Base-by-base conservation (phyloP, 106 monocot species). In the Dioscorea alata region DNA sequence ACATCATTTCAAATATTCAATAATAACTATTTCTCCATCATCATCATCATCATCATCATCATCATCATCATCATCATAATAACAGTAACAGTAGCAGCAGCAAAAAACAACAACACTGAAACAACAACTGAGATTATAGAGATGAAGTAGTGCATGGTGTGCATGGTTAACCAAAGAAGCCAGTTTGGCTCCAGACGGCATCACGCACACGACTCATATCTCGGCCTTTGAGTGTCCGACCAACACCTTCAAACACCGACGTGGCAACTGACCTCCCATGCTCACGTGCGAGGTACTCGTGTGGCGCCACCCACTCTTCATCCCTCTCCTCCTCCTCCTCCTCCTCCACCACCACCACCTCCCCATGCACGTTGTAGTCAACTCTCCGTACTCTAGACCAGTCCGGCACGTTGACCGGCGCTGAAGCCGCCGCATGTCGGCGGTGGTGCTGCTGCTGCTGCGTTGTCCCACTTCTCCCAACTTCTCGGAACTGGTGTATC, bases 101-200 rank as follows among this genome's bases (percentile, higher is more conserved):
- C 28, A 28, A 28, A 1, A 28, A 15, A 34, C 0, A 63, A 0
- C 34, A 14, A 1, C 0, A 63, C 23, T 12, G 42, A 22, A 65
- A 48, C 42, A 48, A 65, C 19, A 65, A 65, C 48, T 22, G 15
- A 23, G 35, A 65, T 20, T 31, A 2, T 15, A 22, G 23, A 34
- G 10, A 66, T 14, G 10, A 49, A 49, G 49, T 49, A 56, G 3
- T 6, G 9, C 23, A 20, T 23, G 16, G 4, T 24, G 68, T 33
- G 8, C 23, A 22, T 17, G 31, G 20, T 89, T 68, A 89, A 14
- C 89, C 93, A 67, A 82, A 86, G 81, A 89, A 93, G 2, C 93
- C 89, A 23, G 93, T 93, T 34, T 82, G 86, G 61, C 79, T 86
- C 93, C 93, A 93, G 28, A 93, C 93, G 13, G 93, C 86, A 60